Conservation (phyloP, 2,329 filamentous ascomycete species). For the Alternaria triticina region DNA sequence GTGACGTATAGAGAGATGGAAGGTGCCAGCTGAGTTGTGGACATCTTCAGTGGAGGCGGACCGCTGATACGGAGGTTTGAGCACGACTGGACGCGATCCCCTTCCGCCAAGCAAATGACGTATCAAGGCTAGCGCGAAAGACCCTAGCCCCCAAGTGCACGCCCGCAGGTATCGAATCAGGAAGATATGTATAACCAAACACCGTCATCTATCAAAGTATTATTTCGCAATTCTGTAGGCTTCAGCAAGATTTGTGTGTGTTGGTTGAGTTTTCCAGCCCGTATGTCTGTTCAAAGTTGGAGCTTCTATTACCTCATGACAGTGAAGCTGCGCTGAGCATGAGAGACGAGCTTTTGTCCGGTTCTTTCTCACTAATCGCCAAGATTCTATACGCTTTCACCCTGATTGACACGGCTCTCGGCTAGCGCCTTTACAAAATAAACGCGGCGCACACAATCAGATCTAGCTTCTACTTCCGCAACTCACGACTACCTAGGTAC, state of each 20-base stretch:
- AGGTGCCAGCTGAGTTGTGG: neutral
- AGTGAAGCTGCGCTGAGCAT: neutral
- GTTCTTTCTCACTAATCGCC: too few species aligned
- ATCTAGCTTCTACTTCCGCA: neutral
- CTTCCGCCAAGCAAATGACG: neutral
- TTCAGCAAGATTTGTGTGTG: too few species aligned
- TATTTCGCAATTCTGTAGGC: neutral
- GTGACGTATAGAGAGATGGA: constrained; percentile 7
- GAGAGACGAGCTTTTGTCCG: too few species aligned
- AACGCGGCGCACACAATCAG: neutral
- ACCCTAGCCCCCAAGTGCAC: neutral
- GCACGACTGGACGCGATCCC: neutral
- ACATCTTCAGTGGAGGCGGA: neutral
- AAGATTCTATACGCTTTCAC: too few species aligned
- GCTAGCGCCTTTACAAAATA: too few species aligned
- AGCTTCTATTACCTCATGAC: neutral
- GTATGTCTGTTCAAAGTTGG: neutral
- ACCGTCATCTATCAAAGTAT: neutral
- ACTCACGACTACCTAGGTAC: too few species aligned
- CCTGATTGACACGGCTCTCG: too few species aligned
- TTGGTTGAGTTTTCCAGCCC: neutral
- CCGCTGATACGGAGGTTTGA: neutral
- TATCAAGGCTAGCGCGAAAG: neutral
- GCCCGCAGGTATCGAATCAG: too few species aligned
- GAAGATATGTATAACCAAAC: neutral